These are phyloP conservation scores for Sugiyamaella pinicola DNA, from an alignment of 1,139 yeast genomes.

Conservation along the genomic window DNA sequence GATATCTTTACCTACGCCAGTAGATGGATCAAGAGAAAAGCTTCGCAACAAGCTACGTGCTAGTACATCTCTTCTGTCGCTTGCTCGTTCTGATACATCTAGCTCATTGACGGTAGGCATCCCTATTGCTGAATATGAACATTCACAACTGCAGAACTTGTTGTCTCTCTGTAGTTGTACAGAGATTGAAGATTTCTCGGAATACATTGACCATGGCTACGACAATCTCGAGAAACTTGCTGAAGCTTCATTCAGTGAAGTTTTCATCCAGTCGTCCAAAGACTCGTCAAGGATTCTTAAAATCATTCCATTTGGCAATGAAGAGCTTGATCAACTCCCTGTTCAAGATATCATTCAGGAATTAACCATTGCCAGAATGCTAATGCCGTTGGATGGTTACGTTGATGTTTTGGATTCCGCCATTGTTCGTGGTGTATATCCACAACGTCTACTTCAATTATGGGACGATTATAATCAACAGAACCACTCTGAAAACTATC, in stretches of 20 bases:
- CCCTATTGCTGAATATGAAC: conserved; percentile 39
- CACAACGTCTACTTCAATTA: conserved; percentile 44
- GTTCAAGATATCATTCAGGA: conserved; percentile 52
- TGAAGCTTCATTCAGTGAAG: conserved; percentile 53
- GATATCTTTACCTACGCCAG: conserved; percentile 63
- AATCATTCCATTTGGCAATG: conserved; percentile 54
- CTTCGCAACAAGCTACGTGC: conserved; percentile 55
- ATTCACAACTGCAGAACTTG: conserved; percentile 41
- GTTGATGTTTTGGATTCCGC: conserved; percentile 46
- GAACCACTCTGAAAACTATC: conserved; percentile 41
- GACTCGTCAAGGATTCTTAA: conserved; percentile 45
- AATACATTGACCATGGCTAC: conserved; percentile 35
- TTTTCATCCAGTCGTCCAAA: conserved; percentile 39
- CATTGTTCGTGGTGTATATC: conserved; percentile 52
- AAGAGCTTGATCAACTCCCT: conserved; percentile 47
- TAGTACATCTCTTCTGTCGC: conserved; percentile 54
- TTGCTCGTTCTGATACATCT: conserved; percentile 36
- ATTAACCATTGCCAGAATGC: conserved; percentile 47
- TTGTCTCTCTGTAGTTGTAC: conserved; percentile 44
- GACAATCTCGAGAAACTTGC: conserved; percentile 43
- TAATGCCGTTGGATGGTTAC: conserved; percentile 48
- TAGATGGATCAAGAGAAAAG: conserved; percentile 56
- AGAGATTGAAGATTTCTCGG: conserved; percentile 38
- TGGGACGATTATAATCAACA: conserved; percentile 49
- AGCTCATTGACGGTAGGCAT: conserved; percentile 37